phyloP scores from a whole-genome alignment of 2,329 filamentous ascomycete genomes.

The Aureobasidium sp. region DNA sequence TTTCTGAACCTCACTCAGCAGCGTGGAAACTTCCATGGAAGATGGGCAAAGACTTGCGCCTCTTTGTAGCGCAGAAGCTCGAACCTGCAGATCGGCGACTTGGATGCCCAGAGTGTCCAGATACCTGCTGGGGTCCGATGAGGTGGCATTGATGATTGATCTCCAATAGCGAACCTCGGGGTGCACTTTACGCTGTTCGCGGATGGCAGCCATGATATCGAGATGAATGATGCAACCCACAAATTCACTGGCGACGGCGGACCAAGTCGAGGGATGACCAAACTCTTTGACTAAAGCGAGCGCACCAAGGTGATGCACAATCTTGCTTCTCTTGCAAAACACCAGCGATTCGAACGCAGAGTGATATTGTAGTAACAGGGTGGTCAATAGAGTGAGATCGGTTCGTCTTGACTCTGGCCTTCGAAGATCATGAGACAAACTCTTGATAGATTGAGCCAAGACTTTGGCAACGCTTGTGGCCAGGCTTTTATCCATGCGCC shows the following conservation, averaged over 20 bases:
- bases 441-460: neutral
- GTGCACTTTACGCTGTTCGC: neutral
- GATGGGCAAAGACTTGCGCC: neutral
- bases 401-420: neutral
- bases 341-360: neutral
- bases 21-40: neutral
- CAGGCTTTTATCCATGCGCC: neutral
- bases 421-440: neutral
- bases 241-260: neutral
- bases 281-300: constrained; percentile 5
- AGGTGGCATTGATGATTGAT: neutral
- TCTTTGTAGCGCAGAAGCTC: neutral
- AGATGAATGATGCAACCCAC: neutral
- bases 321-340: neutral
- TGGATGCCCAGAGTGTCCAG: neutral
- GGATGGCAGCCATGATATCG: neutral
- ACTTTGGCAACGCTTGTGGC: neutral
- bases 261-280: constrained; percentile 4
- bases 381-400: neutral
- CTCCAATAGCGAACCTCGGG: constrained; percentile 1
- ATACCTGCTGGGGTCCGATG: neutral
- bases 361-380: neutral
- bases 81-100: neutral
- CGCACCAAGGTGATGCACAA: constrained; percentile 3
- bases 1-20: neutral